phyloP scores from a whole-genome alignment of 1,284 basidiomycete species.

The Cutaneotrichosporon sp. region DNA sequence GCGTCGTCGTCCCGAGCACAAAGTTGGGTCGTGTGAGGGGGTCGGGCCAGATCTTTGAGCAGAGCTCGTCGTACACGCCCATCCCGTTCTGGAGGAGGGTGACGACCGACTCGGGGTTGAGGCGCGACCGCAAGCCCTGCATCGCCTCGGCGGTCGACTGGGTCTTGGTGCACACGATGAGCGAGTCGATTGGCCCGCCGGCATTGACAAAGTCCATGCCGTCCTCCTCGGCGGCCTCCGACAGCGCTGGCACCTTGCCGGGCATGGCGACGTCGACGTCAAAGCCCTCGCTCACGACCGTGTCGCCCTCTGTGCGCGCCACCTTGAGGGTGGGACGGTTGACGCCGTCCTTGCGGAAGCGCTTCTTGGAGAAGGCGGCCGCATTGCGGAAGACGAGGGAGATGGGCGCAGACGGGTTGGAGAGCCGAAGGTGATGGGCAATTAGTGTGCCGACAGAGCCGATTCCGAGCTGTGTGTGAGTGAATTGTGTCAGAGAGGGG shows the following conservation, averaged over 20 bases:
- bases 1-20: slow-evolving; percentile 78
- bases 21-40: slow-evolving; percentile 76
- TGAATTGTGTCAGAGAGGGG: too few species aligned
- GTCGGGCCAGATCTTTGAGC: slow-evolving; percentile 71
- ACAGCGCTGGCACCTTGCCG: not conserved
- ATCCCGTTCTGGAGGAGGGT: slow-evolving; percentile 89
- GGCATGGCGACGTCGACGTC: slow-evolving; percentile 26
- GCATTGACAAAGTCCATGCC: slow-evolving; percentile 5
- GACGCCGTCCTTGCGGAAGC: not conserved
- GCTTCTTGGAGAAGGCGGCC: slow-evolving; percentile 8
- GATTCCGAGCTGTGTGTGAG: slow-evolving; percentile 60
- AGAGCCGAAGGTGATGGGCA: slow-evolving; percentile 70
- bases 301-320: slow-evolving; percentile 15
- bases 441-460: slow-evolving; percentile 80
- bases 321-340: slow-evolving; percentile 10
- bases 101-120: slow-evolving; percentile 72
- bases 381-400: slow-evolving; percentile 65
- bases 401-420: slow-evolving; percentile 60
- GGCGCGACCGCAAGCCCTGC: slow-evolving; percentile 63
- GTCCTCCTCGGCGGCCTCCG: not conserved
- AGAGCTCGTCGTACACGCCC: slow-evolving; percentile 82
- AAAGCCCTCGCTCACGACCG: slow-evolving; percentile 21
- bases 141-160: slow-evolving; percentile 66
- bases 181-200: slow-evolving; percentile 60
- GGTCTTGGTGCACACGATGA: slow-evolving; percentile 83